Evolutionary conservation across 2,329 filamentous ascomycete genomes (phyloP).

Genomic region (Colletotrichum lini): DNA sequence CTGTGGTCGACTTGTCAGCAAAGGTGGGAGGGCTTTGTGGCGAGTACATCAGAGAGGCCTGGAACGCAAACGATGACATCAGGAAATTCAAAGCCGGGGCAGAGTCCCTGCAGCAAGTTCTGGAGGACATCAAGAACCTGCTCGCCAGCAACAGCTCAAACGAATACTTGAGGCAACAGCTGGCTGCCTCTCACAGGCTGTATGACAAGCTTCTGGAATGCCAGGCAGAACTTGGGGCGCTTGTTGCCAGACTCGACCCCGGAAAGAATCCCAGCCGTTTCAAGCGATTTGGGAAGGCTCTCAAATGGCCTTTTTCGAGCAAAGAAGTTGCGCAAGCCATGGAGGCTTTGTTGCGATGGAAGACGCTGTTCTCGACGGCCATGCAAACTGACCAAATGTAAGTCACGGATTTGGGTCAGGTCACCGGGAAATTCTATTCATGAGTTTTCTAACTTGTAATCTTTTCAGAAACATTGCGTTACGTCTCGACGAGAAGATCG

Average conservation of each 20-base stretch:
- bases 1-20: constrained; percentile 55
- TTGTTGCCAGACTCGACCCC: background rate
- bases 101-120: constrained; percentile 41
- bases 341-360: background rate
- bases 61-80: constrained; percentile 50
- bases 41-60: constrained; percentile 53
- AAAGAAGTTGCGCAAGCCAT: background rate
- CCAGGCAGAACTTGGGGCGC: background rate
- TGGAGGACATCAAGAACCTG: background rate
- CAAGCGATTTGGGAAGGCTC: background rate
- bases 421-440: background rate
- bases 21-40: constrained; percentile 53
- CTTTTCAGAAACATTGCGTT: background rate
- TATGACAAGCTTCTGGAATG: background rate
- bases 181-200: background rate
- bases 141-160: background rate
- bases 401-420: background rate
- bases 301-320: background rate
- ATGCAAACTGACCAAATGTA: background rate
- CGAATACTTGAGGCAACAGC: background rate
- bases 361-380: background rate
- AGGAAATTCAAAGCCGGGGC: constrained; percentile 50
- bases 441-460: background rate
- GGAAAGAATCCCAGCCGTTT: background rate
- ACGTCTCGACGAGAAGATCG: background rate